Evolutionary conservation across 75 land plant genomes (phyloP), one percentile per base, ranked within the genome.

Genomic region (Isoetes taiwanensis): DNA sequence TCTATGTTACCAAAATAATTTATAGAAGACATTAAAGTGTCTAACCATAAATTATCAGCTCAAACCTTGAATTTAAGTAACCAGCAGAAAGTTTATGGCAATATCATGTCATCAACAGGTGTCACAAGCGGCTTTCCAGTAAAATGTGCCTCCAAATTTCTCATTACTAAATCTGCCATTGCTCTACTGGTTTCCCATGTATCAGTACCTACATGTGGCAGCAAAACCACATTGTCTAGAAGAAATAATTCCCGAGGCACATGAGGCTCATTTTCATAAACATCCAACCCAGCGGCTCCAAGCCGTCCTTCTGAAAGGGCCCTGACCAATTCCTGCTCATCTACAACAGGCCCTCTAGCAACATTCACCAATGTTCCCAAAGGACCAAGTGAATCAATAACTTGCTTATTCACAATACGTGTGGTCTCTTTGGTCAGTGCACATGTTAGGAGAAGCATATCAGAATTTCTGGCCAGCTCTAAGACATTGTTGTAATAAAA

Each of bases 281-380:
- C 50, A 23, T 46, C 50, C 50, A 46, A 46, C 25, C 50, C 50
- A 16, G 50, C 50, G 12, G 50, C 50, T 4, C 50, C 50, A 5
- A 46, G n/a, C 16, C 50, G 5, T 8, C 16, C 25, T 6, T 46
- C 50, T 4, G 5, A 5, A 16, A 46, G 16, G 25, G 50, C 50
- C 19, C 25, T 5, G 50, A 46, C 50, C 12, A 46, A n/a, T 23
- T 46, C 50, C 5, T 19, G 4, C 50, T 46, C 50, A 23, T 46
- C 50, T 4, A 46, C 50, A n/a, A 46, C 25, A 5, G 50, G 50
- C 19, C 50, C 50, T 4, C 50, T 6, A 5, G 50, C 50, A n/a
- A 46, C 25, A 23, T 46, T 46, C 5, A 46, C 50, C 50, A 46
- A 23, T 4, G 50, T 46, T 23, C 50, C 50, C 50, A 19, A 16